These are phyloP conservation scores for Claviceps lovelessii DNA, from an alignment of 2,329 filamentous ascomycete species.

Conservation along the genomic window DNA sequence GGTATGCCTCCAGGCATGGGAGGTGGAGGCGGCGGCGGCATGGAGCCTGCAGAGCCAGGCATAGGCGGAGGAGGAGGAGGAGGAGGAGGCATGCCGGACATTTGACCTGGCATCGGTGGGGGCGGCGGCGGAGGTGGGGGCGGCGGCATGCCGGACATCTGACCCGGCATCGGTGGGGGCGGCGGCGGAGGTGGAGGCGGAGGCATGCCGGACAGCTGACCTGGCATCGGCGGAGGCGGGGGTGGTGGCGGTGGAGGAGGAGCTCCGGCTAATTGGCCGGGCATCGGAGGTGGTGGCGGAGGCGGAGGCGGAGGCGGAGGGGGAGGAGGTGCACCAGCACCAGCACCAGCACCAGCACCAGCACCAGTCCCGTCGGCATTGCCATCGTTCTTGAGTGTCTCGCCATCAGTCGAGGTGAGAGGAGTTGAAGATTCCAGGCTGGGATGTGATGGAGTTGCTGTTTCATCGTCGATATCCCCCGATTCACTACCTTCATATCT, in stretches of 20 bases:
- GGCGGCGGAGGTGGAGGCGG: constrained; percentile 32
- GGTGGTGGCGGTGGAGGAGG: constrained; percentile 14
- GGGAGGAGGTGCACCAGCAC: constrained; percentile 27
- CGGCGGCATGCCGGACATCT: constrained; percentile 10
- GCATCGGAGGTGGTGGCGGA: constrained; percentile 23
- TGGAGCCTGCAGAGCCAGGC: constrained; percentile 28
- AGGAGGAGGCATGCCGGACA: background rate
- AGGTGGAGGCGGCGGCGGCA: constrained; percentile 25
- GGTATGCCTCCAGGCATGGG: constrained; percentile 50
- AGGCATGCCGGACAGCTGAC: constrained; percentile 10
- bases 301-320: constrained; percentile 12
- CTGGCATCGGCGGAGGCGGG: constrained; percentile 32
- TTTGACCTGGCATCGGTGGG: constrained; percentile 31
- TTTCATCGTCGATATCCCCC: constrained; percentile 48
- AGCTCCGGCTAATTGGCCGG: constrained; percentile 24
- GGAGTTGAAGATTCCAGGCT: constrained; percentile 60
- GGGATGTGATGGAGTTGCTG: constrained; percentile 61
- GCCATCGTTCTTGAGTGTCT: constrained; percentile 47
- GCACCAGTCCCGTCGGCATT: constrained; percentile 18
- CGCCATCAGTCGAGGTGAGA: constrained; percentile 47
- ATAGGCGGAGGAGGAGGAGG: constrained; percentile 22
- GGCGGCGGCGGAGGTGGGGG: constrained; percentile 33
- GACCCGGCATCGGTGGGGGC: constrained; percentile 34
- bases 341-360: constrained; percentile 28
- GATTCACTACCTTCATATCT: constrained; percentile 60